Conservation (phyloP, 768 basidiomycete genomes). For the Auricularia cornea region DNA sequence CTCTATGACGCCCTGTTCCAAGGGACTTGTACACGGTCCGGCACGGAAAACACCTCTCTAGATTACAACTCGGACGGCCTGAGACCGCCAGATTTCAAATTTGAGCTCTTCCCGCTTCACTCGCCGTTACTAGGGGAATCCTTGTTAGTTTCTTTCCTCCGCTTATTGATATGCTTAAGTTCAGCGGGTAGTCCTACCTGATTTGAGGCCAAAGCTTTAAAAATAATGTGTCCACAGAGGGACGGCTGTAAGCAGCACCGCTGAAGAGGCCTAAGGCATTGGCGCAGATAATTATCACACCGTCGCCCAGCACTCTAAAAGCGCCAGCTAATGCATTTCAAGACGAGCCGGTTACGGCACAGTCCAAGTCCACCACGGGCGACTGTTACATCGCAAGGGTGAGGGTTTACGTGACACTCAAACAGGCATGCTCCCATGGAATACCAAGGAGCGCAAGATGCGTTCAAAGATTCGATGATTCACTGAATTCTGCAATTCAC, state of each 20-base stretch:
- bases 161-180: constrained; percentile 88
- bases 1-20: constrained; percentile 76
- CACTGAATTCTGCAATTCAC: too few relatives aligned
- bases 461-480: too few relatives aligned
- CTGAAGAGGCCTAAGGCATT: constrained; percentile 26
- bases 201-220: constrained; percentile 58
- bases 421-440: too few relatives aligned
- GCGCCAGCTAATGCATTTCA: constrained; percentile 39
- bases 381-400: too few relatives aligned
- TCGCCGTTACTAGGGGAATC: constrained; percentile 84
- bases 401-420: too few relatives aligned
- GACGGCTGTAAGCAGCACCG: constrained; percentile 18
- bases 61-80: constrained; percentile 65
- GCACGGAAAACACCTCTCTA: constrained; percentile 67
- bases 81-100: constrained; percentile 67
- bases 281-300: constrained; percentile 49
- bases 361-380: too few relatives aligned
- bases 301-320: constrained; percentile 20
- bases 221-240: constrained; percentile 5
- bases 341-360: constrained; percentile 28
- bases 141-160: constrained; percentile 88
- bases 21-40: constrained; percentile 69
- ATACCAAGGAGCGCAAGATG: too few relatives aligned
- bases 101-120: constrained; percentile 81
- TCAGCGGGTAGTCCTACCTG: constrained; percentile 78